Base-by-base conservation (phyloP, 129 eudicot genomes). In the Escallonia herrerae region DNA sequence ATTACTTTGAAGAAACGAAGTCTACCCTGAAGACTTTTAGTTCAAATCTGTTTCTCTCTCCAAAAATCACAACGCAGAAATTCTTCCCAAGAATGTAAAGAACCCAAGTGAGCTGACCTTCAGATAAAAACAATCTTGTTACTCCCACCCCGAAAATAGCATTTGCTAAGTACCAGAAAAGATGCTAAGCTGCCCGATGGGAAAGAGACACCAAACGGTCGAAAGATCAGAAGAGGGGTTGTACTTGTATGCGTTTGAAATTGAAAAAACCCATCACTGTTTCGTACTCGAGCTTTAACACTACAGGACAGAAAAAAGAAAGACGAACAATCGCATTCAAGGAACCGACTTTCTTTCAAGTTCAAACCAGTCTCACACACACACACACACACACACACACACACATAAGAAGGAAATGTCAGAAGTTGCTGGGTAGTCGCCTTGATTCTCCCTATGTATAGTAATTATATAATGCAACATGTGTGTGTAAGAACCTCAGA, bases 271-370 rank as follows among this genome's bases (percentile, higher is more conserved):
- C 2, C 40, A 9, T 2, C 2, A 43, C 5, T 42, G 38, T 42
- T 15, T 72, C 6, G 44, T 47, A 44, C 11, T 50, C 59, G 58
- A 67, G 22, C 47, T 42, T 56, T 69, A 48, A 69, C 53, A 67
- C 41, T 48, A 45, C 5, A 54, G 52, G 46, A 48, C 58, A 46
- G 47, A 44, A 50, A 45, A 53, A 48, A 53, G 46, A 57, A 62
- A 79, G 48, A 8, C 67, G 76, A 61, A 67, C 69, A 69, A 72
- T 11, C 52, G 60, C 65, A 72, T 82, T 82, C 84, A 86, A 82
- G 80, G 74, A 61, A 63, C 66, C 48, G 69, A 77, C 48, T 38
- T 44, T 58, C 65, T 76, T 70, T 66, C 14, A 11, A 66, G 56
- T 54, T 2, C 46, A 45, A 7, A 14, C 13, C 62, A 0, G 44